These are phyloP conservation scores for Rubia tinctorum DNA, from an alignment of 305 asterid species.

Conservation along the genomic window DNA sequence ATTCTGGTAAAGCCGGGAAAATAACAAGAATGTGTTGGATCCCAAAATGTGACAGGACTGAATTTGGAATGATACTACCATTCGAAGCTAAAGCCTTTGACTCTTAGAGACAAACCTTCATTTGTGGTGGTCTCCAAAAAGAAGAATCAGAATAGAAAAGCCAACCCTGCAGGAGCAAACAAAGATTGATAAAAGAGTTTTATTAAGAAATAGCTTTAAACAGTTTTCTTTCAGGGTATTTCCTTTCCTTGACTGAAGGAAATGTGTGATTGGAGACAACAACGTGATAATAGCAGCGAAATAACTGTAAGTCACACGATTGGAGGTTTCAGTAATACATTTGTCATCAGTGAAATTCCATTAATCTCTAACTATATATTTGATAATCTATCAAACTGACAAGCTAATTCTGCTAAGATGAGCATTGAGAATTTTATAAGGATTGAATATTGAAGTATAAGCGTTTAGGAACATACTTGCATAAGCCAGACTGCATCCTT, in stretches of 20 bases:
- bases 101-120: conserved; percentile 56
- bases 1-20: not conserved
- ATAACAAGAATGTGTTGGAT: not conserved
- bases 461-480: conserved; percentile 58
- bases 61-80: not conserved
- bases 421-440: not conserved
- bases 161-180: conserved; percentile 74
- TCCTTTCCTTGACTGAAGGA: not conserved
- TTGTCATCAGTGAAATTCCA: not conserved
- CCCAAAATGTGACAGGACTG: not conserved
- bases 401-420: not conserved
- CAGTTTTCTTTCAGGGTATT: not conserved
- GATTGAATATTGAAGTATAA: conserved; percentile 2
- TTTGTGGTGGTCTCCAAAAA: conserved; percentile 97
- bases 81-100: not conserved
- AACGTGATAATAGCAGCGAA: not conserved
- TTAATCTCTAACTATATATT: not conserved
- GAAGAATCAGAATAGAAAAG: conserved; percentile 89
- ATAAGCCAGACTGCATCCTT: conserved; percentile 96
- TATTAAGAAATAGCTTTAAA: not conserved
- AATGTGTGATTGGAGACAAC: not conserved
- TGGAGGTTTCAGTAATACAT: not conserved
- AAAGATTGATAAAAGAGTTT: not conserved
- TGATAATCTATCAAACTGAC: not conserved
- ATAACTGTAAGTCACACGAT: not conserved